These are phyloP conservation scores for Scheffersomyces amazonensis DNA, from an alignment of 805 yeast species.

Conservation along the genomic window DNA sequence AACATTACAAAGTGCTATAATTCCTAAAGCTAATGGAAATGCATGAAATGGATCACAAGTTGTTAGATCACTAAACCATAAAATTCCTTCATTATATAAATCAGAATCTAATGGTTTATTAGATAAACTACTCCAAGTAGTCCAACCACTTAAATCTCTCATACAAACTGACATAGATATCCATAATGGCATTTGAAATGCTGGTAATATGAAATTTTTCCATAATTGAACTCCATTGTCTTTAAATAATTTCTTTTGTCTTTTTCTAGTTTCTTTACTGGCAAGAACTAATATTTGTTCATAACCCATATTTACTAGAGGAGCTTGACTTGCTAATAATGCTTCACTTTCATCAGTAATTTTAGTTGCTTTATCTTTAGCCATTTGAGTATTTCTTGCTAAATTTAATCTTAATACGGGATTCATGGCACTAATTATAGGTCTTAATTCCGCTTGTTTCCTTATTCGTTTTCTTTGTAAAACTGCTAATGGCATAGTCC, in stretches of 20 bases:
- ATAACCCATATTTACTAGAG: slow-evolving; percentile 51
- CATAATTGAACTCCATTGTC: slow-evolving; percentile 70
- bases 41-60: slow-evolving; percentile 58
- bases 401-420: slow-evolving; percentile 66
- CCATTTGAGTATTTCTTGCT: slow-evolving; percentile 45
- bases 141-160: slow-evolving; percentile 73
- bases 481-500: slow-evolving; percentile 79
- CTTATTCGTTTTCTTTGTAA: slow-evolving; percentile 65
- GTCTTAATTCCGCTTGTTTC: slow-evolving; percentile 69
- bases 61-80: slow-evolving; percentile 62
- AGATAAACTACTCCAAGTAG: slow-evolving; percentile 38
- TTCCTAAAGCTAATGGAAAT: slow-evolving; percentile 71
- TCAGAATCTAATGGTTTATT: slow-evolving; percentile 49
- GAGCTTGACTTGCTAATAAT: slow-evolving; percentile 17
- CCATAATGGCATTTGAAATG: slow-evolving; percentile 87
- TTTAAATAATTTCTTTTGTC: slow-evolving; percentile 71
- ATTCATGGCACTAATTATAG: slow-evolving; percentile 67
- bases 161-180: slow-evolving; percentile 71
- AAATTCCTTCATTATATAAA: slow-evolving; percentile 51
- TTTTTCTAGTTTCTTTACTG: slow-evolving; percentile 70
- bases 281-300: slow-evolving; percentile 77
- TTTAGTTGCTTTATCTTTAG: slow-evolving; percentile 19
- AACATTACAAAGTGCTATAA: slow-evolving; percentile 68
- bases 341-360: slow-evolving; percentile 14
- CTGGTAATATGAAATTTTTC: slow-evolving; percentile 74